These are phyloP conservation scores for Argentina anserina DNA, from an alignment of 306 rosid genomes.

Conservation along the genomic window DNA sequence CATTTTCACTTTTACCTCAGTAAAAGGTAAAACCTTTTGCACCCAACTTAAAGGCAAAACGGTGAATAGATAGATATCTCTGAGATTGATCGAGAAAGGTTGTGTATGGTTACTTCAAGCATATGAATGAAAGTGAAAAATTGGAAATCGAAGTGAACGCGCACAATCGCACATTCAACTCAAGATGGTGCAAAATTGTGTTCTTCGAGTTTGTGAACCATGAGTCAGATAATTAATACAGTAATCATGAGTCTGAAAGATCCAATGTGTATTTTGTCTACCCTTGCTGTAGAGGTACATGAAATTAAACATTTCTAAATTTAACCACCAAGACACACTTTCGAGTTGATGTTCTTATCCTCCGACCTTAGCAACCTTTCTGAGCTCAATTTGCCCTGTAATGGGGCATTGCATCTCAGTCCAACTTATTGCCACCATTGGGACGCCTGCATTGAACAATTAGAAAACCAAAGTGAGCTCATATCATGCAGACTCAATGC, in stretches of 20 bases:
- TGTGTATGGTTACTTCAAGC: no score
- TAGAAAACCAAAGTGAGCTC: conserved; percentile 22
- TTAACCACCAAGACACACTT: neutral
- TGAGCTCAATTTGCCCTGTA: conserved; percentile 77
- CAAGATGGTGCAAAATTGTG: neutral
- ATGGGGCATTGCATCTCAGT: conserved; percentile 88
- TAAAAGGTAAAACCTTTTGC: neutral
- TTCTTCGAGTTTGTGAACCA: neutral
- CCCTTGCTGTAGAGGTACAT: neutral
- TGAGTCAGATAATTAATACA: neutral
- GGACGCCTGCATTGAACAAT: conserved; percentile 49
- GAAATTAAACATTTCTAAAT: neutral
- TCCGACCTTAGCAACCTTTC: conserved; percentile 86
- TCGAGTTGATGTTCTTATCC: conserved; percentile 30
- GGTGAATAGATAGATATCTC: no score
- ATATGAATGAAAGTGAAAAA: neutral
- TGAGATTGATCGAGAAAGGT: no score
- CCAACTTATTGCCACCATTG: conserved; percentile 88
- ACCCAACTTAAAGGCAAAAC: neutral
- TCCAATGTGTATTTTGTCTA: neutral
- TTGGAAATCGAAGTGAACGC: neutral
- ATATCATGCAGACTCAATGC: neutral
- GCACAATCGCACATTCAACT: neutral
- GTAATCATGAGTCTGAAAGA: neutral
- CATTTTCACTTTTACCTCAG: neutral